phyloP scores from a whole-genome alignment of 1,139 yeast genomes.

The Protomyces pachydermus region DNA sequence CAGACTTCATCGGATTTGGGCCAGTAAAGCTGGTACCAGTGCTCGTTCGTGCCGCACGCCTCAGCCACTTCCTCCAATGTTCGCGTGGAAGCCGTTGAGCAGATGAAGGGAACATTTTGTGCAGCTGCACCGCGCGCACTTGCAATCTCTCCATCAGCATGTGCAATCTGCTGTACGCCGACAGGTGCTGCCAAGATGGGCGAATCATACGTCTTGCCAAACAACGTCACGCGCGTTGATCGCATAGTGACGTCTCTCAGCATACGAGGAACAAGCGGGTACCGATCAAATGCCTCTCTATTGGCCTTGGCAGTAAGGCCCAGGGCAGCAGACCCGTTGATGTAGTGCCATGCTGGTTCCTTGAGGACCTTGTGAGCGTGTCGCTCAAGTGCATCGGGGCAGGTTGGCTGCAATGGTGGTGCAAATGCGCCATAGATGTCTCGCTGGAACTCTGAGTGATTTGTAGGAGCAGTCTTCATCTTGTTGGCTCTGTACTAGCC shows the following conservation, averaged over 20 bases:
- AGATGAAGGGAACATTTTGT: conserved; percentile 35
- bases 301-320: conserved; percentile 29
- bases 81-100: conserved; percentile 36
- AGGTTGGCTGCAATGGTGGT: conserved; percentile 11
- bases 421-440: conserved; percentile 22
- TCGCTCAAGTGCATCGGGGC: conserved; percentile 12
- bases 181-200: conserved; percentile 36
- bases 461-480: conserved; percentile 7
- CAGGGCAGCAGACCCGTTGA: conserved; percentile 29
- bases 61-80: conserved; percentile 36
- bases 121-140: conserved; percentile 35
- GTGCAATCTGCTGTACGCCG: conserved; percentile 36
- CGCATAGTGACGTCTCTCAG: conserved; percentile 29
- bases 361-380: conserved; percentile 20
- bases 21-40: conserved; percentile 38
- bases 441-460: conserved; percentile 22
- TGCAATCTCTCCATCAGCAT: conserved; percentile 36
- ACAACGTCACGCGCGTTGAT: conserved; percentile 31
- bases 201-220: conserved; percentile 33
- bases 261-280: conserved; percentile 31
- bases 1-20: conserved; percentile 36
- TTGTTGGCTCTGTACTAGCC: neutral
- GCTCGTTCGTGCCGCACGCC: conserved; percentile 33
- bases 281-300: conserved; percentile 28
- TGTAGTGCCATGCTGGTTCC: conserved; percentile 25